A percentile compares a stretch with the other conserved stretches of the same genome.
These are phyloP conservation scores for Phytophthora fragariae DNA, from an alignment of 352 stramenopile species.

Conservation along the genomic window DNA sequence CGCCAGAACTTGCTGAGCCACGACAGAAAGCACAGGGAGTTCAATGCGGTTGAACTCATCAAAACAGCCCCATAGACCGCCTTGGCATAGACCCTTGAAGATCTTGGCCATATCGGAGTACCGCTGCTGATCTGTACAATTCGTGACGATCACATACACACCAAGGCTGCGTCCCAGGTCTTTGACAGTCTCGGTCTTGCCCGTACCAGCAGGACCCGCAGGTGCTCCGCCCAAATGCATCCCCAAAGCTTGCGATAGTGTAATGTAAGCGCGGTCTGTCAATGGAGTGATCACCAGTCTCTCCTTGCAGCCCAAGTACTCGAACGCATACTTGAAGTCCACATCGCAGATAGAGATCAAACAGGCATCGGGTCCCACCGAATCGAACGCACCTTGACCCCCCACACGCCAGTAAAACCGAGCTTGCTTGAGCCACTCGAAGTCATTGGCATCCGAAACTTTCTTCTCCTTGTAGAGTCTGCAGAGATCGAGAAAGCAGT, in stretches of 20 bases:
- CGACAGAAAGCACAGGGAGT: constrained; percentile 92
- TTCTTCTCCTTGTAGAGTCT: constrained; percentile 86
- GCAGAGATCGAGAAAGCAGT: constrained; percentile 78
- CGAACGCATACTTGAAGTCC: constrained; percentile 93
- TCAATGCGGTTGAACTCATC: constrained; percentile 96
- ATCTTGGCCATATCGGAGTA: constrained; percentile 95
- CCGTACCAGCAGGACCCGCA: constrained; percentile 88
- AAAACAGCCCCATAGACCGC: constrained; percentile 92
- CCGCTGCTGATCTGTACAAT: constrained; percentile 93
- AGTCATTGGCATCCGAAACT: constrained; percentile 75
- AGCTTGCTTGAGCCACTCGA: constrained; percentile 87
- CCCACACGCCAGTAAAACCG: constrained; percentile 76
- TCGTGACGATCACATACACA: constrained; percentile 94
- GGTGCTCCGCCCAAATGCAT: constrained; percentile 91
- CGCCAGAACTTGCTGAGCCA: constrained; percentile 93
- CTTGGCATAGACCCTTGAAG: constrained; percentile 93
- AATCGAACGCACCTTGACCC: constrained; percentile 74
- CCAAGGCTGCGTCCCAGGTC: constrained; percentile 92
- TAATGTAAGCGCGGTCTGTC: constrained; percentile 93
- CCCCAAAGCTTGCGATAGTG: constrained; percentile 88
- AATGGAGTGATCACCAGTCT: constrained; percentile 91
- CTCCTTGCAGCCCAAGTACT: constrained; percentile 94
- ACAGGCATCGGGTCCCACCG: constrained; percentile 90
- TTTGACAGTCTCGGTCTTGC: constrained; percentile 94
- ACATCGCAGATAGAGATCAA: constrained; percentile 95